These are phyloP conservation scores for Jatropha curcas DNA, from an alignment of 345 rosid species.

Conservation along the genomic window DNA sequence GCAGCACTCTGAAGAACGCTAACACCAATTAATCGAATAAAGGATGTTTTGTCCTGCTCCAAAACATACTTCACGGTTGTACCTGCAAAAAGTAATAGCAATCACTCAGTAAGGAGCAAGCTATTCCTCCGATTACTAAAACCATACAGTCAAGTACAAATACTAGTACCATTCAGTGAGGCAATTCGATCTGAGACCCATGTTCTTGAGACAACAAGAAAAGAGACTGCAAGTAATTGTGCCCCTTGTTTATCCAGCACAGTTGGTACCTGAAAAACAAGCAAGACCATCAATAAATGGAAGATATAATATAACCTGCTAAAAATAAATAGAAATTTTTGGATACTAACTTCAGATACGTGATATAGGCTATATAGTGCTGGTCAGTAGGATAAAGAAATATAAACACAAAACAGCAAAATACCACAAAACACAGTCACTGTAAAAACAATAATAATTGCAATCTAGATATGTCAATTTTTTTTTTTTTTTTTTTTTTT, in stretches of 20 bases:
- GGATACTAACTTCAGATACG: not conserved
- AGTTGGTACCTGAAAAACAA: slow-evolving; percentile 67
- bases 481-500: too few relatives aligned
- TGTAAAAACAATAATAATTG: too few relatives aligned
- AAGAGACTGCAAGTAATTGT: slow-evolving; percentile 79
- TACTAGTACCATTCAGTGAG: slow-evolving; percentile 71
- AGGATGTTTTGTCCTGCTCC: slow-evolving; percentile 93
- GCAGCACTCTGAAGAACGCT: slow-evolving; percentile 97
- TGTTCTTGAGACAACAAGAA: slow-evolving; percentile 89
- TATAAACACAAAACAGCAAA: not conserved
- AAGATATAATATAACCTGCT: not conserved
- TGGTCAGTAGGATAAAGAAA: not conserved
- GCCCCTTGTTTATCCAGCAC: slow-evolving; percentile 91
- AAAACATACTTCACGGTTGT: slow-evolving; percentile 92
- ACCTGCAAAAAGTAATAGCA: slow-evolving; percentile 47
- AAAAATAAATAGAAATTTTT: not conserved
- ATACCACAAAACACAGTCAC: not conserved
- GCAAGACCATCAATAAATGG: not conserved
- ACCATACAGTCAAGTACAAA: slow-evolving; percentile 10
- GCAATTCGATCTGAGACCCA: slow-evolving; percentile 96
- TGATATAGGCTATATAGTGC: not conserved
- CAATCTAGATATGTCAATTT: too few relatives aligned
- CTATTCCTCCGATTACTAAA: slow-evolving; percentile 14
- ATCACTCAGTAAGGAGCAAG: slow-evolving; percentile 18
- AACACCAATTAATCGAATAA: slow-evolving; percentile 74